Base-by-base conservation (phyloP, 768 basidiomycete genomes). In the Hydnum rufescens region DNA sequence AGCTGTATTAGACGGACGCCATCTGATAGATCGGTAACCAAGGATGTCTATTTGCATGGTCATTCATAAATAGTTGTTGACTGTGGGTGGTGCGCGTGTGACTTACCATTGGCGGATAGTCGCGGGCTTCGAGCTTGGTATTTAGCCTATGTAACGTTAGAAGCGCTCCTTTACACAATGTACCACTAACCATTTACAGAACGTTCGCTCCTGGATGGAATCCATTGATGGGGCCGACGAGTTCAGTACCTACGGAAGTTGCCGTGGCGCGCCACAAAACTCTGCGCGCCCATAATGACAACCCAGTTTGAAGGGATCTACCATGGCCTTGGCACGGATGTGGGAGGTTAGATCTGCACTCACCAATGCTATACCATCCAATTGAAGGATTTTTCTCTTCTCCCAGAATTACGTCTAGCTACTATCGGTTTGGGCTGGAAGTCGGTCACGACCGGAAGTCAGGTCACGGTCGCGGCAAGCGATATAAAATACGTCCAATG, bases 1-100 rank as follows among this genome's bases (percentile, higher is more conserved):
- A 99, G 74, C 63, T 96, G 92, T 57, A 97, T 95, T 39, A 99
- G 73, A 56, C 85, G 78, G 19, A 95, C 90, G 31, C 95, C 95
- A 68, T 96, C 92, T 3, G 82, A 87, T 51, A 97, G 76, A 70
- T 97, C 95, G 52, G 74, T 73, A 26, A 88, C 82, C 4, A 99
- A 74, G 49, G 90, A 88, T 5, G 71, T 72, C 44, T 47, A 26
- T 13, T n/a, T n/a, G n/a, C n/a, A n/a, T n/a, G n/a, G n/a, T n/a
- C n/a, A n/a, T n/a, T n/a, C n/a, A n/a, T n/a, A n/a, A n/a, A n/a
- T n/a, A n/a, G n/a, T n/a, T n/a, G n/a, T n/a, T n/a, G n/a, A n/a
- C n/a, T n/a, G n/a, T n/a, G n/a, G n/a, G n/a, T 25, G 8, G 25
- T 26, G 44, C 16, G 1, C 26, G 1, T 13, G 44, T 13, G 25